Evolutionary conservation across 352 stramenopile species (phyloP).

Genomic region (Thraustotheca clavata): DNA sequence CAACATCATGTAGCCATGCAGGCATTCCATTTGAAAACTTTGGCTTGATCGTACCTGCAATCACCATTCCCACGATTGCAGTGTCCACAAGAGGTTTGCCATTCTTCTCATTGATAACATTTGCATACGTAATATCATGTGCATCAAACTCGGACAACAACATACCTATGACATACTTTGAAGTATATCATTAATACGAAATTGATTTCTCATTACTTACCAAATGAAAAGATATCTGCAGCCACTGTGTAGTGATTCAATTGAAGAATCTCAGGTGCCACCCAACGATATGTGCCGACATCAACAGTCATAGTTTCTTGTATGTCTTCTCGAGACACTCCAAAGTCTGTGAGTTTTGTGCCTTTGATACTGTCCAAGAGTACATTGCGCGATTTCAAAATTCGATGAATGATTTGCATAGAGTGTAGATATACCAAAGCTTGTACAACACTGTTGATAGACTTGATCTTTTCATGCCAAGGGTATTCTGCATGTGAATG

Average conservation of each 20-base stretch:
- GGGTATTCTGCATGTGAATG: neutral
- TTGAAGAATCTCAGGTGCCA: constrained; percentile 16
- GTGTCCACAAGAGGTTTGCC: constrained; percentile 20
- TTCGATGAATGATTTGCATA: constrained; percentile 9
- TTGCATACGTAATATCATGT: constrained; percentile 16
- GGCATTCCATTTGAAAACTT: constrained; percentile 12
- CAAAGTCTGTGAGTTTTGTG: constrained; percentile 12
- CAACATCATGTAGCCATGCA: constrained; percentile 6
- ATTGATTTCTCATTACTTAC: neutral
- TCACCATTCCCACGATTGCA: constrained; percentile 22
- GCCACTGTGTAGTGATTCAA: constrained; percentile 8
- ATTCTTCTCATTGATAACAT: constrained; percentile 16
- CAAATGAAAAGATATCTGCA: constrained; percentile 15
- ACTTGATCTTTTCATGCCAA: neutral
- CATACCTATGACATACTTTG: too few relatives aligned
- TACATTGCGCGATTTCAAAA: constrained; percentile 9
- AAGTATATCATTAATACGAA: too few relatives aligned
- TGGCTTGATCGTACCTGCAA: constrained; percentile 17
- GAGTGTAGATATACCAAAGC: constrained; percentile 5
- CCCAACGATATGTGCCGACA: constrained; percentile 9
- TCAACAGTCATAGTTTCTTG: constrained; percentile 3
- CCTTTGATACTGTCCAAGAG: constrained; percentile 6
- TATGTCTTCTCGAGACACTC: neutral
- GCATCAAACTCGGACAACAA: constrained; percentile 19
- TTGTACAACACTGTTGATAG: neutral